Evolutionary conservation across 306 rosid species (phyloP).

Genomic region (Morella rubra): DNA sequence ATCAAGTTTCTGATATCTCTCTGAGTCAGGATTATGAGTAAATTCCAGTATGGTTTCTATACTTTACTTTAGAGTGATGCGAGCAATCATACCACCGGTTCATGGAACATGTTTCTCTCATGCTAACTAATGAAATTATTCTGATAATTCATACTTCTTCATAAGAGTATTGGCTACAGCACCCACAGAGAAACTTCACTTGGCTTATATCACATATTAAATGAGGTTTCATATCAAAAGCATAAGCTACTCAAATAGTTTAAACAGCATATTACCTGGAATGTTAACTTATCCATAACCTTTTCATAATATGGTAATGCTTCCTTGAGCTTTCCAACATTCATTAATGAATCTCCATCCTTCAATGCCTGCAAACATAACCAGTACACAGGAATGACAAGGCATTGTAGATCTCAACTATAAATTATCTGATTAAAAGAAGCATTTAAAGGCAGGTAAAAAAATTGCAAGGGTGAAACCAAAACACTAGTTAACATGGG

Average conservation of each 20-base stretch:
- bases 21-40: neutral
- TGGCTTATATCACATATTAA: neutral
- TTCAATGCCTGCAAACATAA: slow-evolving; percentile 51
- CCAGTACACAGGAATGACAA: neutral
- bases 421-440: slow-evolving; percentile 10
- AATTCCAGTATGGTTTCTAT: neutral
- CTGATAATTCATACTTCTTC: neutral
- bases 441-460: slow-evolving; percentile 5
- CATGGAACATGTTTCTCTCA: neutral
- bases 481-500: neutral
- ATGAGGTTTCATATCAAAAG: neutral
- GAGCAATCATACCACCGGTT: neutral
- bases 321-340: slow-evolving; percentile 60
- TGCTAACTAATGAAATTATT: neutral
- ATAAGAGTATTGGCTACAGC: neutral
- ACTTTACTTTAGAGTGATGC: neutral
- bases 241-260: slow-evolving; percentile 5
- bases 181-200: neutral
- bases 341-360: slow-evolving; percentile 79
- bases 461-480: slow-evolving; percentile 5
- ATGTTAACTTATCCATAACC: slow-evolving; percentile 66
- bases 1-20: neutral
- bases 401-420: slow-evolving; percentile 1
- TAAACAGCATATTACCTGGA: slow-evolving; percentile 55
- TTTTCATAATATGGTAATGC: slow-evolving; percentile 69